These are phyloP conservation scores for Hura crepitans DNA, from an alignment of 441 rosid species.

Conservation along the genomic window DNA sequence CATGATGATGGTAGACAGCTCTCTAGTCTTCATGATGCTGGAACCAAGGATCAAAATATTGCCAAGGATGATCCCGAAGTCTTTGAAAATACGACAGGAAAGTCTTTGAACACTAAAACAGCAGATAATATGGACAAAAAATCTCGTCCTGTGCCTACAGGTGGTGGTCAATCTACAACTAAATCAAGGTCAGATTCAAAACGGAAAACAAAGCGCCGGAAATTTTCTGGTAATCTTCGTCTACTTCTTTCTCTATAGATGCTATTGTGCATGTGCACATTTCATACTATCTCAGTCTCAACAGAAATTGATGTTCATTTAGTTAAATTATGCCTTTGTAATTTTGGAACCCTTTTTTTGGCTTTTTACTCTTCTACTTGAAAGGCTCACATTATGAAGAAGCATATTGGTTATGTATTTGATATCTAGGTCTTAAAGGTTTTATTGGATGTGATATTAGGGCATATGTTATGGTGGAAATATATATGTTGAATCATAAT, in stretches of 20 bases:
- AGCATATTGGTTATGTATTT: background rate
- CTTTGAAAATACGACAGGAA: constrained; percentile 29
- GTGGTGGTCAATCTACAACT: constrained; percentile 42
- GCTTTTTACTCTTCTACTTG: background rate
- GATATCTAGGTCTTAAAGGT: background rate
- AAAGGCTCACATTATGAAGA: background rate
- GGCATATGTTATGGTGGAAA: background rate
- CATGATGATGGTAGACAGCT: constrained; percentile 32
- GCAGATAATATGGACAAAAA: constrained; percentile 21
- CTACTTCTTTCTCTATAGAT: background rate
- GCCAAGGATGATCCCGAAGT: constrained; percentile 36
- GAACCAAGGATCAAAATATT: constrained; percentile 31
- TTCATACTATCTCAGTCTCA: background rate
- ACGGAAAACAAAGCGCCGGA: constrained; percentile 57
- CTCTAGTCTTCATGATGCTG: constrained; percentile 24
- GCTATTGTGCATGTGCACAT: background rate
- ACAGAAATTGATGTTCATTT: background rate
- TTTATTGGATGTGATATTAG: background rate
- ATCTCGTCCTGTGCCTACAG: constrained; percentile 21
- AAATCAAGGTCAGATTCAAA: constrained; percentile 42
- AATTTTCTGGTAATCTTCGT: constrained; percentile 44
- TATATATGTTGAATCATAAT: background rate
- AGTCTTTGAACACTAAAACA: constrained; percentile 28
- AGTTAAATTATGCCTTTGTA: background rate
- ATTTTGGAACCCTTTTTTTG: background rate